Percentiles rank a stretch among this genome's conserved stretches.
phyloP scores from a whole-genome alignment of 345 rosid species.

The Eucalyptus decipiens region DNA sequence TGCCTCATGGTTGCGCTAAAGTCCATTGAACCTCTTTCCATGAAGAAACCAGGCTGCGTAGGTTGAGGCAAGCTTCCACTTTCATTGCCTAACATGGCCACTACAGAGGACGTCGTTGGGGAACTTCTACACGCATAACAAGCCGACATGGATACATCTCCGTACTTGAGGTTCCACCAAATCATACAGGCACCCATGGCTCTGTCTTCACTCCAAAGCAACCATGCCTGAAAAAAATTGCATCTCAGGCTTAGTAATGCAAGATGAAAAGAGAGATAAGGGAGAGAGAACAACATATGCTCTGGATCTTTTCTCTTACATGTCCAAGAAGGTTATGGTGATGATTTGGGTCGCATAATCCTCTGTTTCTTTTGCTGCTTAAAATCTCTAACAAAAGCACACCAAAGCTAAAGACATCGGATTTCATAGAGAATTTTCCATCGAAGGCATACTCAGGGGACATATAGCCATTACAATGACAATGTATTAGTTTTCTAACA shows the following conservation, averaged over 20 bases:
- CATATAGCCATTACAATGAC: not conserved
- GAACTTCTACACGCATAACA: constrained; percentile 11
- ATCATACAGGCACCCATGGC: not conserved
- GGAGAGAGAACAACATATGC: not conserved
- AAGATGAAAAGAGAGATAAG: not conserved
- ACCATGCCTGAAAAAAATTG: not conserved
- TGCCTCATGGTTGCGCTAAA: not conserved
- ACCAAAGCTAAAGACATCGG: constrained; percentile 39
- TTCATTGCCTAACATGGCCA: not conserved
- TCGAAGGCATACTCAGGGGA: constrained; percentile 11
- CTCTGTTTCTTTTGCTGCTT: constrained; percentile 29
- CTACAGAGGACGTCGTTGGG: not conserved
- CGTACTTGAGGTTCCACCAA: not conserved
- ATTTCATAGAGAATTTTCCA: constrained; percentile 23
- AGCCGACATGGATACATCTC: not conserved
- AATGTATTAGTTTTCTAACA: not conserved
- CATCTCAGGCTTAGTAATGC: not conserved
- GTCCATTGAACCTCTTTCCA: not conserved
- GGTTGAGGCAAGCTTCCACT: not conserved
- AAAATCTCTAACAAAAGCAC: constrained; percentile 34
- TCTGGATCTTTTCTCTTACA: not conserved
- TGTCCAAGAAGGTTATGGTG: not conserved
- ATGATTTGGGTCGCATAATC: constrained; percentile 16
- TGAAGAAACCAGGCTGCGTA: constrained; percentile 4
- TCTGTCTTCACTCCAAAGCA: not conserved